A percentile compares a stretch with the other conserved stretches of the same genome.
phyloP scores from a whole-genome alignment of 78 protist species.

The Dictyostelium intermedium region DNA sequence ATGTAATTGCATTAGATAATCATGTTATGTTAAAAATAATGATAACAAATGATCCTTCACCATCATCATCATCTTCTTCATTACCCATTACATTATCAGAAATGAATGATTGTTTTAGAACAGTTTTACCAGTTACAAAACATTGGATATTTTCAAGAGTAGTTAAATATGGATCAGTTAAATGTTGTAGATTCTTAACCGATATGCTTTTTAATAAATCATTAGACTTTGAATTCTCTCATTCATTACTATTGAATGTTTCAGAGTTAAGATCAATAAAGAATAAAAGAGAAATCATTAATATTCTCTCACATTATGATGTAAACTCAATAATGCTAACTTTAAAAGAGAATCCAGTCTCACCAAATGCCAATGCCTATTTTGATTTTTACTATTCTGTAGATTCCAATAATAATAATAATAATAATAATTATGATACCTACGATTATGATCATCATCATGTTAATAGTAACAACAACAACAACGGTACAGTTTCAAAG shows the following conservation, averaged over 20 bases:
- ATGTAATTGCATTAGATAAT: neutral
- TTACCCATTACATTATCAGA: neutral
- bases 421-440: neutral
- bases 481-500: neutral
- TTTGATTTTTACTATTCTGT: neutral
- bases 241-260: neutral
- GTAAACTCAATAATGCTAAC: neutral
- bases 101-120: neutral
- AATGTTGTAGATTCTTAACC: constrained; percentile 1
- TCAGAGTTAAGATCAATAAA: neutral
- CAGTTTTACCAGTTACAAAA: neutral
- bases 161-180: neutral
- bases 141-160: neutral
- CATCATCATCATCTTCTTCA: neutral
- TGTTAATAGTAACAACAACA: too few relatives aligned
- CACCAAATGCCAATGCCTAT: neutral
- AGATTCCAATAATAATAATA: neutral
- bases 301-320: neutral
- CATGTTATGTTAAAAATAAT: neutral
- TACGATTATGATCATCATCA: too few relatives aligned
- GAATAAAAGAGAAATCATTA: neutral
- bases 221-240: neutral
- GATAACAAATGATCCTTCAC: neutral
- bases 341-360: neutral
- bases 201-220: neutral